phyloP scores from a whole-genome alignment of 2,329 filamentous ascomycete species.

The Penicillium brasilianum region DNA sequence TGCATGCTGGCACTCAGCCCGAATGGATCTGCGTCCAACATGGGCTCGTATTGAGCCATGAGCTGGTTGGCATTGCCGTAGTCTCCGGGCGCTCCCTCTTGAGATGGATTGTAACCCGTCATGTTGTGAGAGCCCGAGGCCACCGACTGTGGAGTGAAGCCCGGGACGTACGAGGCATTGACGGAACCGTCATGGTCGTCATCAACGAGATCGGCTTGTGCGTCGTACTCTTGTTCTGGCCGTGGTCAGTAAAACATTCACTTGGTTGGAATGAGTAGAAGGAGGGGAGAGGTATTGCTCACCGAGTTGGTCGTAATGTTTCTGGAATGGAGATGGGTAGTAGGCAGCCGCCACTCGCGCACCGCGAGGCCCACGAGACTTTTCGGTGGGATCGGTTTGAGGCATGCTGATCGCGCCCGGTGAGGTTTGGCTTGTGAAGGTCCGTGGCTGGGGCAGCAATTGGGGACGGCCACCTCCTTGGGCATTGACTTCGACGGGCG shows the following conservation, averaged over 20 bases:
- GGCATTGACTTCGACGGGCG: slow-evolving; percentile 64
- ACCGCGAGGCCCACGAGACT: slow-evolving; percentile 40
- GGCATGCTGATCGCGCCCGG: slow-evolving; percentile 42
- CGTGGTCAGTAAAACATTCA: slow-evolving; percentile 32
- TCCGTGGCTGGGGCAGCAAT: slow-evolving; percentile 47
- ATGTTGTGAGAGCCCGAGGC: slow-evolving; percentile 53
- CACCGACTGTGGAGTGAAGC: slow-evolving; percentile 51
- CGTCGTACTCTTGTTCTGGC: slow-evolving; percentile 96
- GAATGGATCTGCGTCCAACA: slow-evolving; percentile 91
- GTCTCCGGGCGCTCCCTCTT: slow-evolving; percentile 41
- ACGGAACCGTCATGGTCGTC: slow-evolving; percentile 74
- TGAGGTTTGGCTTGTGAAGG: slow-evolving; percentile 39
- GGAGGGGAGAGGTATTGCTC: slow-evolving; percentile 63
- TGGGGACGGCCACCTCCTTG: slow-evolving; percentile 57
- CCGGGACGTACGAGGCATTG: slow-evolving; percentile 69
- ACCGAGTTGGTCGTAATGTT: slow-evolving; percentile 94
- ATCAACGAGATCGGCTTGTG: slow-evolving; percentile 85
- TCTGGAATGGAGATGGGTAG: slow-evolving; percentile 88
- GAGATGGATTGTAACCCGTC: slow-evolving; percentile 47
- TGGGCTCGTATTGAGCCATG: slow-evolving; percentile 78
- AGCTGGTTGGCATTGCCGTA: slow-evolving; percentile 57
- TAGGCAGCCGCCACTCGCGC: slow-evolving; percentile 59
- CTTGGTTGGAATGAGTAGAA: slow-evolving; percentile 26
- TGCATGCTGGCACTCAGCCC: slow-evolving; percentile 94
- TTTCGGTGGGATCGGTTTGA: slow-evolving; percentile 44